A percentile compares a stretch with the other conserved stretches of the same genome.
These are phyloP conservation scores for Colletotrichum magnum DNA, from an alignment of 2,329 filamentous ascomycete species.

Conservation along the genomic window DNA sequence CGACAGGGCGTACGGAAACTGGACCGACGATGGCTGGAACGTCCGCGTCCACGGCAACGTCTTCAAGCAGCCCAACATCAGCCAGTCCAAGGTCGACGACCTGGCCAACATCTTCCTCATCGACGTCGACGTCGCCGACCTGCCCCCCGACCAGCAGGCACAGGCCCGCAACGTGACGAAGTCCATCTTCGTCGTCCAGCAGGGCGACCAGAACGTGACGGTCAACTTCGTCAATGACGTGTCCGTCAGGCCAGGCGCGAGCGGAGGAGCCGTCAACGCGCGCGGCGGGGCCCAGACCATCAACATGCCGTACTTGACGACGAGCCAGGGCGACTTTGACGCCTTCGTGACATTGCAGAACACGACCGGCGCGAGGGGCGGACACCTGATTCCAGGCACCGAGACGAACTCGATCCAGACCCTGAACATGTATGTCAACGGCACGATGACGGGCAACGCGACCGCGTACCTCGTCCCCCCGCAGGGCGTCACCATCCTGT, in stretches of 20 bases:
- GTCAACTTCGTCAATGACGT: conserved; percentile 69
- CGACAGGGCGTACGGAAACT: conserved; percentile 77
- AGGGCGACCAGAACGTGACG: conserved; percentile 73
- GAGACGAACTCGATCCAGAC: conserved; percentile 75
- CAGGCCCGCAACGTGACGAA: conserved; percentile 82
- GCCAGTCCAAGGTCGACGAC: conserved; percentile 74
- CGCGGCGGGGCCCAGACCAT: conserved; percentile 74
- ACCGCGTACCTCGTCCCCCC: conserved; percentile 83
- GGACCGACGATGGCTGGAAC: conserved; percentile 83
- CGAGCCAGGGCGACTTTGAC: conserved; percentile 79
- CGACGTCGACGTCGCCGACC: conserved; percentile 71
- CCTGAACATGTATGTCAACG: conserved; percentile 77
- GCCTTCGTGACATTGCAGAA: conserved; percentile 76
- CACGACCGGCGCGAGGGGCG: conserved; percentile 63
- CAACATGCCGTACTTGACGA: conserved; percentile 76
- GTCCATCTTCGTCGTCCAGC: conserved; percentile 82
- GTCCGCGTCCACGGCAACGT: conserved; percentile 84
- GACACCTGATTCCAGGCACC: conserved; percentile 73
- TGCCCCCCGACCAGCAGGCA: conserved; percentile 71
- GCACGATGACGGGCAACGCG: conserved; percentile 76
- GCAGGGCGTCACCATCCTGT: conserved; percentile 78
- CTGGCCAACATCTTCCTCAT: conserved; percentile 81
- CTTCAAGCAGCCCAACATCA: conserved; percentile 83
- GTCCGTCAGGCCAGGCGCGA: conserved; percentile 64
- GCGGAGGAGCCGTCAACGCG: conserved; percentile 66